phyloP scores from a whole-genome alignment of 805 yeast genomes.

The Metschnikowia reukaufii region DNA sequence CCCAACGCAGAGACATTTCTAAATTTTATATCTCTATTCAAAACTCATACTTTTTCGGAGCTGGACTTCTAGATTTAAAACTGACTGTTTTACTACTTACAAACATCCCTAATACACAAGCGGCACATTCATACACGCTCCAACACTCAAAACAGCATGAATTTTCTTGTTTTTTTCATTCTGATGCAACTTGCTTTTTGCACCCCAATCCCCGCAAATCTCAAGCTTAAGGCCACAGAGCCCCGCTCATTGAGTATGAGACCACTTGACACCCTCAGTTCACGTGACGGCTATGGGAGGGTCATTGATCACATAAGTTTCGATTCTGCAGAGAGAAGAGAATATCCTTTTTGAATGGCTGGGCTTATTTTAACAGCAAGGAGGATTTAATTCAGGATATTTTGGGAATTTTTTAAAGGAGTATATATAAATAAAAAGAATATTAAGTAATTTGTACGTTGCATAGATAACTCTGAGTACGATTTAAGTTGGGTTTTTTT shows the following conservation, averaged over 20 bases:
- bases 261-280: conserved; percentile 3
- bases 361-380: neutral
- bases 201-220: conserved; percentile 34
- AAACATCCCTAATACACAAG: neutral
- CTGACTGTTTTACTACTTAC: neutral
- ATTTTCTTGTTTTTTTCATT: conserved; percentile 5
- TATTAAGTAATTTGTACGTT: too few relatives aligned
- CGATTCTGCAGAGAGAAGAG: conserved; percentile 3
- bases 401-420: neutral
- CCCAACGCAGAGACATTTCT: neutral
- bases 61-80: conserved; percentile 2
- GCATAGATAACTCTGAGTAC: neutral
- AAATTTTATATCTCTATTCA: neutral
- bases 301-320: conserved; percentile 9
- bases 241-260: conserved; percentile 15
- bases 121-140: neutral
- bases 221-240: conserved; percentile 22
- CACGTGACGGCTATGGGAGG: neutral
- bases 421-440: neutral
- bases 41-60: neutral
- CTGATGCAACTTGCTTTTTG: conserved; percentile 15
- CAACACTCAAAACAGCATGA: conserved; percentile 5
- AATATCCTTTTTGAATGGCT: neutral
- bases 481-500: too few relatives aligned
- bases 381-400: neutral